Base-by-base conservation (phyloP, 371 early-diverging fungal genomes). In the Mucor saturninus region DNA sequence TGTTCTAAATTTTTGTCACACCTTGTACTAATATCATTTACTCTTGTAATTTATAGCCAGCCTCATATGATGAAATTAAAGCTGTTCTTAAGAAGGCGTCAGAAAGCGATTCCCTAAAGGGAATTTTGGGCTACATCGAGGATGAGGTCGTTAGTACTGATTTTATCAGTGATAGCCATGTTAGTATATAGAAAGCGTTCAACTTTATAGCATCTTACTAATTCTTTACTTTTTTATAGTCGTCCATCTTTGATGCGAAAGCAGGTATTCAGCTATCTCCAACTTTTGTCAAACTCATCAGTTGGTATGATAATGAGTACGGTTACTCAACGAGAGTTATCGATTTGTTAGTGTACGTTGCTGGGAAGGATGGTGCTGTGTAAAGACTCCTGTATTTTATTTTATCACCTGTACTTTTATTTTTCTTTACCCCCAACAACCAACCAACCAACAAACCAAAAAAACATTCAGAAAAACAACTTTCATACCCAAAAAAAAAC, bases 101-200 rank as follows among this genome's bases (percentile, higher is more conserved):
- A 67, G 88, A 93, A 73, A 76, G 78, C 30, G 78, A 80, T 40
- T 77, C 56, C 30, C 39, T 97, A 67, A 97, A 96, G 88, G 98
- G 98, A 59, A 93, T 99, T 64, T 85, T 99, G 48, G 95, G 87
- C 62, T 93, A 94, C 87, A 98, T 99, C 54, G 92, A 93, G 66
- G 99, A 99, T 78, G 90, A 93, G 40, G 97, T 99, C 51, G 99
- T 99, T 64, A 97, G 98, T 53, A 86, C 88, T 61, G 99, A 99
- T 80, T 98, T 98, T 80, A 85, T 94, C 72, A 92, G 95, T 59
- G 94, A 95, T 83, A 69, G 84, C 30, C 93, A 85, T 83, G 46
- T 46, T 21, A 46, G 46, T 46, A 46, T 46, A 43, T 21, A 15
- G 4, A 21, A 8, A 46, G 15, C 21, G 26, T n/a, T 2, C 26